Evolutionary conservation across 148 eudicot species (phyloP).

Genomic region (Silene latifolia): DNA sequence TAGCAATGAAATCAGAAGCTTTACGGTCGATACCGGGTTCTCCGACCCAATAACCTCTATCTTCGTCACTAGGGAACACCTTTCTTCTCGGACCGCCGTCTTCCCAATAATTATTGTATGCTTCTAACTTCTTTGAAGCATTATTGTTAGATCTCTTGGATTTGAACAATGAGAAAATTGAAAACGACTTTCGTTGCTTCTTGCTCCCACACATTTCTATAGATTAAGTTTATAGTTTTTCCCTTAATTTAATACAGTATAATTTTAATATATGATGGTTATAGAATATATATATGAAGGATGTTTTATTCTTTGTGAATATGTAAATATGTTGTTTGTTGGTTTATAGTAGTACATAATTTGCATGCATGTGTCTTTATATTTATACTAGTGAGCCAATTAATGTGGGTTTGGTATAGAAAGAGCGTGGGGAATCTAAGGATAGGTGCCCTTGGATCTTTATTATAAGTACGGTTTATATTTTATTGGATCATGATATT

Average conservation of each 20-base stretch:
- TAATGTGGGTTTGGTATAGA: no score
- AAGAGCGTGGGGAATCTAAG: slow-evolving; percentile 10
- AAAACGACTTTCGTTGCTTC: slow-evolving; percentile 35
- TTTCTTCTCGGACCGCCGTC: slow-evolving; percentile 34
- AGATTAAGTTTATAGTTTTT: background rate
- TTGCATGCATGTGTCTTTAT: slow-evolving; percentile 11
- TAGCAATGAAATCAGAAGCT: slow-evolving; percentile 41
- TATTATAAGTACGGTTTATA: slow-evolving; percentile 9
- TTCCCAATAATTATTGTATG: slow-evolving; percentile 8
- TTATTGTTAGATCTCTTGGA: slow-evolving; percentile 11
- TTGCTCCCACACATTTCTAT: slow-evolving; percentile 35
- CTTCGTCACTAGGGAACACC: slow-evolving; percentile 59
- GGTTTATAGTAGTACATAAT: background rate
- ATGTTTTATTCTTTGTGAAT: background rate
- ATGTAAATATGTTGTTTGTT: no score
- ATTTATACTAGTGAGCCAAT: slow-evolving; percentile 17
- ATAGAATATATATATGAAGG: background rate
- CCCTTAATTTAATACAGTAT: background rate
- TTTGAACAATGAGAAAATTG: slow-evolving; percentile 40
- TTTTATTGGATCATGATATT: slow-evolving; percentile 1
- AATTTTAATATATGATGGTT: background rate
- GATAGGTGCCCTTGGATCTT: slow-evolving; percentile 19
- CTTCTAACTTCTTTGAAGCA: background rate
- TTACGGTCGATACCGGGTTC: slow-evolving; percentile 43
- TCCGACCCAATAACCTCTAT: slow-evolving; percentile 49